Base-by-base conservation (phyloP, 345 rosid genomes). In the Acer saccharum region DNA sequence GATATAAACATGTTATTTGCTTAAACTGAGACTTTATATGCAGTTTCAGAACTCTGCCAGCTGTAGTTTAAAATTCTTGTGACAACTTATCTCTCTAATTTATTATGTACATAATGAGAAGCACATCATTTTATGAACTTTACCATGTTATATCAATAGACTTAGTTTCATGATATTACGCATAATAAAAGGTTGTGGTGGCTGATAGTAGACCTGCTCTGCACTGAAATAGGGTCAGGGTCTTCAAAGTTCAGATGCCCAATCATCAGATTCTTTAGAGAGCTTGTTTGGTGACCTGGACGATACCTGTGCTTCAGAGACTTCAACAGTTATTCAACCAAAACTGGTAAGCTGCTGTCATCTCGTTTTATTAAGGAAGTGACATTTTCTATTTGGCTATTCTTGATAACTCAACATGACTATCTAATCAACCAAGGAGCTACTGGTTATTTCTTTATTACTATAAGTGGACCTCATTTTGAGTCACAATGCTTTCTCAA, bases 311-410 rank as follows among this genome's bases (percentile, higher is more conserved):
- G 83, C 60, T 73, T 74, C 78, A 13, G 78, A 79, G 64, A 65
- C 32, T 72, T 78, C 87, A 17, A 44, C 78, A 29, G 55, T 78
- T 78, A 29, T 78, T 68, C 81, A 77, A 75, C 86, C 89, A 64
- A 92, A 92, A 82, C 87, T 79, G 94, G 97, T 89, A 85, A 82
- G 44, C 43, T 65, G 54, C 52, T 58, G 46, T 60, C 20, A 41
- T 46, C 62, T 78, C 64, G 13, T 69, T 62, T 66, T 65, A 50
- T 17, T 18, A 3, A 10, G 61, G 8, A 66, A 68, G 70, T 23
- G 9, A 17, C 21, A 35, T 21, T 52, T 61, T 43, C 41, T n/a
- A 16, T 66, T 65, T 50, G 64, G 29, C 50, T 74, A 60, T 10
- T 74, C 20, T 41, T 32, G 23, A n/a, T 58, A 20, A 60, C 7